These are phyloP conservation scores for Scedosporium minutisporum DNA, from an alignment of 2,329 filamentous ascomycete genomes.

Conservation along the genomic window DNA sequence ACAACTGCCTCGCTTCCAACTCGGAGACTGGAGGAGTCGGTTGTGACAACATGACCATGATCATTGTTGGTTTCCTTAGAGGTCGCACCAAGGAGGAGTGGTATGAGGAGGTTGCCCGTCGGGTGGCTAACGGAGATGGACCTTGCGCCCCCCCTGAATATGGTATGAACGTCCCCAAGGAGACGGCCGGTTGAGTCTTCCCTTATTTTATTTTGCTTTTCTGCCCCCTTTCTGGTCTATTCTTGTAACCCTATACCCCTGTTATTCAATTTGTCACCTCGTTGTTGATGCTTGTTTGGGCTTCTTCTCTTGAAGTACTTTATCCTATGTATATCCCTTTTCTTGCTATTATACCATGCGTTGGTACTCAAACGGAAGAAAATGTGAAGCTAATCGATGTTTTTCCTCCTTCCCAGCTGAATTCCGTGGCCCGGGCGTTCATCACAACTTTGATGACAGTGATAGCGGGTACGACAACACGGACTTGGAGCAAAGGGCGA, in stretches of 20 bases:
- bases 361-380: neutral
- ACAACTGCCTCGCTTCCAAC: constrained; percentile 96
- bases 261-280: too few relatives aligned
- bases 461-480: constrained; percentile 70
- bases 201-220: constrained; percentile 2
- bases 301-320: too few relatives aligned
- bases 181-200: constrained; percentile 12
- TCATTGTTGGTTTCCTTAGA: constrained; percentile 77
- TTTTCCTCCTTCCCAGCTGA: constrained; percentile 49
- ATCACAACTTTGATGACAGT: constrained; percentile 75
- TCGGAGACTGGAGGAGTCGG: constrained; percentile 96
- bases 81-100: constrained; percentile 94
- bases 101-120: constrained; percentile 91
- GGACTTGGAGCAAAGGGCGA: constrained; percentile 42
- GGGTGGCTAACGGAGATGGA: constrained; percentile 92
- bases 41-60: constrained; percentile 99
- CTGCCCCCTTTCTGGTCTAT: neutral
- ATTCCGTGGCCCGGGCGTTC: constrained; percentile 73
- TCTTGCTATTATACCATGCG: too few relatives aligned
- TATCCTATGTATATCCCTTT: too few relatives aligned
- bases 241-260: neutral
- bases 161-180: constrained; percentile 61
- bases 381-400: neutral
- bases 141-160: constrained; percentile 99
- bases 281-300: too few relatives aligned